Evolutionary conservation across 2,329 filamentous ascomycete genomes (phyloP), one percentile per base, ranked within the genome.

Genomic region (Myriangium duriaei): DNA sequence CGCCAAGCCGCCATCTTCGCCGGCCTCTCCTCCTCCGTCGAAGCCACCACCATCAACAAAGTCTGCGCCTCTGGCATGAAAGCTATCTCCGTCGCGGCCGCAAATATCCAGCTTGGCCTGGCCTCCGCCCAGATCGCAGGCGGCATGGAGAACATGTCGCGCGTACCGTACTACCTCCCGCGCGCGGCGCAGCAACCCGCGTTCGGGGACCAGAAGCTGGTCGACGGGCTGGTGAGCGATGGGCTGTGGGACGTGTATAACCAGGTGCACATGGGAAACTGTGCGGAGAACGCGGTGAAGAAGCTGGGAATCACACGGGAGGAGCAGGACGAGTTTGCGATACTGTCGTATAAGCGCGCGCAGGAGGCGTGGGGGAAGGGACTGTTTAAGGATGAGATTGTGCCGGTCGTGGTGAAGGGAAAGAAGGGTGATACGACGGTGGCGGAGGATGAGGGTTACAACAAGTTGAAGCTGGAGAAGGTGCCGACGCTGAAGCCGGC

Each of bases 121-220:
- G 75, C 85, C 11, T 83, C 93, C 52, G 87, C 82, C 0, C 82
- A 93, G 57, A 71, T 96, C 5, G 91, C 91, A 1, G 91, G 91
- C 45, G 91, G 91, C 38, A 95, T 98, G 82, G 91, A 98, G 66
- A 95, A 84, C 62, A 98, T 98, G 91, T 84, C 83, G 4, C 74
- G 81, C 28, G 85, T 94, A 4, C 91, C 91, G 2, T 92, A 92
- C 62, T 96, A 95, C 56, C 64, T 92, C 18, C 77, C 81, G 5
- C 76, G 91, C 19, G 76, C 85, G n/a, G 84, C 77, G 52, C 74
- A 81, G 45, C 69, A 91, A 49, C 83, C 87, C 1, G 67, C 85
- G 0, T 95, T 96, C 53, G 91, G 91, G 21, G 76, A 94, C 51
- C 69, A 91, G 49, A 81, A 81, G 60, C 66, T 94, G 60, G 81